Evolutionary conservation across 305 asterid species (phyloP).

Genomic region (Nicotiana rustica): DNA sequence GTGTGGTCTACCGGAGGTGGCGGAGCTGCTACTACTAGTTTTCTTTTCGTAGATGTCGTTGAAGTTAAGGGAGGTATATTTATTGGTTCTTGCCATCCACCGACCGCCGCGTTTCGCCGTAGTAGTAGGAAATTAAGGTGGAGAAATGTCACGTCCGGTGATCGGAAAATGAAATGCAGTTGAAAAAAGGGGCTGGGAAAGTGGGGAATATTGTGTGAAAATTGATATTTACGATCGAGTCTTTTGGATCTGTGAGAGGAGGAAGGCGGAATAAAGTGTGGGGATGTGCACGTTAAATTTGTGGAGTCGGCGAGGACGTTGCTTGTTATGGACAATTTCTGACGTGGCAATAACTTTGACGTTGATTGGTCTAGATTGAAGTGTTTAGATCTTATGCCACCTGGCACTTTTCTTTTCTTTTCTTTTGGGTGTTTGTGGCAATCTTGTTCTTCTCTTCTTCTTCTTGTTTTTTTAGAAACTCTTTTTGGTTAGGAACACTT

Average conservation of each 20-base stretch:
- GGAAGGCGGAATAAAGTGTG: neutral
- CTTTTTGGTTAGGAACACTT: neutral
- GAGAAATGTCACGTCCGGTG: constrained; percentile 18
- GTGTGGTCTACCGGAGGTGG: constrained; percentile 21
- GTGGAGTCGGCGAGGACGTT: neutral
- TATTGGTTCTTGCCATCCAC: constrained; percentile 92
- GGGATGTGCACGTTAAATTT: constrained; percentile 22
- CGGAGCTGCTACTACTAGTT: constrained; percentile 36
- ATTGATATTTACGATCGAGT: neutral
- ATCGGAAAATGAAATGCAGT: constrained; percentile 8
- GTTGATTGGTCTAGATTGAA: neutral
- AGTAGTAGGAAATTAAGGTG: neutral
- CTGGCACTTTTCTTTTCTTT: neutral
- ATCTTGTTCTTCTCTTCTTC: constrained; percentile 11
- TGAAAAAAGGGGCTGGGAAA: neutral
- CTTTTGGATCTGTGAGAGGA: constrained; percentile 16
- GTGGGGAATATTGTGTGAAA: neutral
- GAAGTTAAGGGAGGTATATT: constrained; percentile 76
- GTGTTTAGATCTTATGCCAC: neutral
- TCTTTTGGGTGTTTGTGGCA: neutral
- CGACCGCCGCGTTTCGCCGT: constrained; percentile 52
- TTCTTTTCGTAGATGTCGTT: constrained; percentile 78
- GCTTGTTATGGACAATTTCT: neutral
- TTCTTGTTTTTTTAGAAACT: neutral
- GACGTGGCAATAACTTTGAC: constrained; percentile 1